A percentile compares a stretch with the other conserved stretches of the same genome.
Evolutionary conservation across 768 basidiomycete genomes (phyloP).

Genomic region (Suillus placidus): DNA sequence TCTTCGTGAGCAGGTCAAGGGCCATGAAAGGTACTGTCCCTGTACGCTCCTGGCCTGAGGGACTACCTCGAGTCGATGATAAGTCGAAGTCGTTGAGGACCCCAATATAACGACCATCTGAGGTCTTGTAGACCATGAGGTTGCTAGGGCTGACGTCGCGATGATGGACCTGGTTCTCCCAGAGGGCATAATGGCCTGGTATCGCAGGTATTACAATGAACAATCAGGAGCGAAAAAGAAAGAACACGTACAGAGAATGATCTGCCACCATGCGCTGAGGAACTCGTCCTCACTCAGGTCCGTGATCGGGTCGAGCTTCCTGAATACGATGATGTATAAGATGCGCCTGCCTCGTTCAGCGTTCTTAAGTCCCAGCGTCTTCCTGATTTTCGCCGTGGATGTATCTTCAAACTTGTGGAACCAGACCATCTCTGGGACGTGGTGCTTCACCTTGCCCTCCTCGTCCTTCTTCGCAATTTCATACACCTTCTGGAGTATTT

Average conservation of each 20-base stretch:
- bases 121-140: conserved; percentile 11
- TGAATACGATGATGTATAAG: conserved; percentile 7
- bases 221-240: background rate
- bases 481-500: background rate
- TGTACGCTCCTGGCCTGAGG: conserved; percentile 4
- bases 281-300: background rate
- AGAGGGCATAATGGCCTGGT: conserved; percentile 14
- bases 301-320: conserved; percentile 8
- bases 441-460: background rate
- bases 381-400: background rate
- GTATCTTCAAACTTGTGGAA: conserved; percentile 4
- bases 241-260: conserved; percentile 4
- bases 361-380: background rate
- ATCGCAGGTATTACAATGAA: background rate
- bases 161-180: conserved; percentile 2
- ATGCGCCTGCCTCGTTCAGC: conserved; percentile 14
- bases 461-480: background rate
- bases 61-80: background rate
- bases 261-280: conserved; percentile 11
- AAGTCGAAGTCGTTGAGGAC: conserved; percentile 18
- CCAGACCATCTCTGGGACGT: background rate
- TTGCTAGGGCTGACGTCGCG: conserved; percentile 15
- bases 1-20: conserved; percentile 3
- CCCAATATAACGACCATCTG: conserved; percentile 1
- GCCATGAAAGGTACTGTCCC: conserved; percentile 19